Conservation (phyloP, 176 grass and related monocot species). For the Aechmea fasciata region DNA sequence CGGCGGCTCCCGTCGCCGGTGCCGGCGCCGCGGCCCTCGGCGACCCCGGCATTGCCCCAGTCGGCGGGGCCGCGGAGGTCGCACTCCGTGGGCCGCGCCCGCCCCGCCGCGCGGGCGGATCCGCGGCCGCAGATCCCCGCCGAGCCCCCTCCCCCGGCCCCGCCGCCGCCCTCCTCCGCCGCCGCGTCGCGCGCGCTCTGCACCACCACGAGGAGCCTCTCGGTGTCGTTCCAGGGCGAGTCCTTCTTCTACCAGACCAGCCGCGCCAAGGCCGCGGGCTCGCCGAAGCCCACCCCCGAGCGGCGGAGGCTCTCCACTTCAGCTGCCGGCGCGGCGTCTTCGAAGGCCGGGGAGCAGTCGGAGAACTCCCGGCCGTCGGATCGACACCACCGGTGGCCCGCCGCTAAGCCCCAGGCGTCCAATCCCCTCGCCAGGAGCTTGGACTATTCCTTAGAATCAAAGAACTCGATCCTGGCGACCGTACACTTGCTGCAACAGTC, state of each 20-base stretch:
- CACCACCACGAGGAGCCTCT: conserved; percentile 35
- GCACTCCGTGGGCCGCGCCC: conserved; percentile 29
- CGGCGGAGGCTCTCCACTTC: background rate
- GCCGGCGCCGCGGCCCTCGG: conserved; percentile 18
- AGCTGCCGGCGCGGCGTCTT: background rate
- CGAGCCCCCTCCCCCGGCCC: conserved; percentile 14
- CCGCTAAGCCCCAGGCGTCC: conserved; percentile 39
- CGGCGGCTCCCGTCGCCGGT: conserved; percentile 37
- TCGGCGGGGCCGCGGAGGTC: conserved; percentile 15
- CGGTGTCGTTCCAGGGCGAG: conserved; percentile 42
- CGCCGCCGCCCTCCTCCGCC: conserved; percentile 8
- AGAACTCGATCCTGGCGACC: conserved; percentile 45
- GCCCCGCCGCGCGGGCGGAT: conserved; percentile 13
- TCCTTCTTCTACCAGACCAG: conserved; percentile 48
- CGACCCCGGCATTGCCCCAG: conserved; percentile 16
- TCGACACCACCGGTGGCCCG: conserved; percentile 50
- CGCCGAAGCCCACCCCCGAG: conserved; percentile 15
- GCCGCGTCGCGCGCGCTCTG: conserved; percentile 15
- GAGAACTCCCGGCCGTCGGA: conserved; percentile 42
- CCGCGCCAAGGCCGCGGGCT: conserved; percentile 26
- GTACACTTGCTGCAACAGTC: conserved; percentile 67
- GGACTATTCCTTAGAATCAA: conserved; percentile 63
- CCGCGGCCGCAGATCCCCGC: conserved; percentile 1
- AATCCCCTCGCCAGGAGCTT: conserved; percentile 72
- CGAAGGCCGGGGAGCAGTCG: conserved; percentile 4